Conservation (phyloP, 129 eudicot genomes). For the Tagetes erecta region DNA sequence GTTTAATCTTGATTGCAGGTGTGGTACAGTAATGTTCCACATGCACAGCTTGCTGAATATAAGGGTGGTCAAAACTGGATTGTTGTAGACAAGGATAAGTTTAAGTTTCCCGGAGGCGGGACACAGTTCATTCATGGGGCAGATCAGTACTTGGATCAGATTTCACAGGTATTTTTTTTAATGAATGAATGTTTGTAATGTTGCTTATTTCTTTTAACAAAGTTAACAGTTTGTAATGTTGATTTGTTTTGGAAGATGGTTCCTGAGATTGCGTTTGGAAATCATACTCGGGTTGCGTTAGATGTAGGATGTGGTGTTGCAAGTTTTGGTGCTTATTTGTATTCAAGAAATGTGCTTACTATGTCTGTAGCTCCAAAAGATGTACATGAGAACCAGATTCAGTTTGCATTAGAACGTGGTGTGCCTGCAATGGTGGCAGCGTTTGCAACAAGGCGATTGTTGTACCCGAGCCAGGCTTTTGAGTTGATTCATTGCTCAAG, state of each 20-base stretch:
- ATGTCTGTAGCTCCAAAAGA: conserved; percentile 97
- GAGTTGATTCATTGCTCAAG: conserved; percentile 95
- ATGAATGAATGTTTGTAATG: conserved; percentile 1
- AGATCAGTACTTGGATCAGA: conserved; percentile 86
- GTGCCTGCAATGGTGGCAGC: conserved; percentile 99
- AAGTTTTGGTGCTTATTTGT: conserved; percentile 89
- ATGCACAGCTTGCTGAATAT: conserved; percentile 89
- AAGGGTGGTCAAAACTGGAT: conserved; percentile 99
- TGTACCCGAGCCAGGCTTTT: conserved; percentile 95
- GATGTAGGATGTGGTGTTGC: conserved; percentile 99
- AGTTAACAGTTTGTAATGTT: conserved; percentile 12
- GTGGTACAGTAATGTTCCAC: conserved; percentile 97
- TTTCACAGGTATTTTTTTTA: conserved; percentile 60
- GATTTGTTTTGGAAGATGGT: conserved; percentile 60
- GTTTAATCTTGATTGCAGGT: conserved; percentile 48
- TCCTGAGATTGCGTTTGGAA: conserved; percentile 87
- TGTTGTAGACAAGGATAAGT: conserved; percentile 72
- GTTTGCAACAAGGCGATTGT: conserved; percentile 73
- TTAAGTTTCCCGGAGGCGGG: conserved; percentile 99
- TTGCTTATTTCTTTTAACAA: conserved; percentile 6
- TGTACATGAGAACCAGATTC: conserved; percentile 97
- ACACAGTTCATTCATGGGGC: conserved; percentile 99
- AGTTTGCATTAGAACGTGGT: conserved; percentile 97
- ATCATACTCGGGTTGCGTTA: conserved; percentile 73
- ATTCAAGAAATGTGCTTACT: conserved; percentile 80